Percentiles rank a stretch among this genome's conserved stretches.
phyloP scores from a whole-genome alignment of 2,329 filamentous ascomycete genomes.

The Colletotrichum simmondsii region DNA sequence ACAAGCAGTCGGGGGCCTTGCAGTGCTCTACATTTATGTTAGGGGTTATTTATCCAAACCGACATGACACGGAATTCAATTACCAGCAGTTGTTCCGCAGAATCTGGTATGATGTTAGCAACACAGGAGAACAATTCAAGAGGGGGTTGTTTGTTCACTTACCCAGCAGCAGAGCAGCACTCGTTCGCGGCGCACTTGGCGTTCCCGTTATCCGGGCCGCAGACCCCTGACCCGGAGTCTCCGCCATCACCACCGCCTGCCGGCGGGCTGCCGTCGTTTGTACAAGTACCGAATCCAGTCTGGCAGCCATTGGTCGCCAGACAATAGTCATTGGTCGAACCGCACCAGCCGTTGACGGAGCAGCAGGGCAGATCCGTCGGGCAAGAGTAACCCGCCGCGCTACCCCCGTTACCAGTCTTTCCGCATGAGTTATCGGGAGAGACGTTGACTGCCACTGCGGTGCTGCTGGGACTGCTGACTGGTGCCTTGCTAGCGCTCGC shows the following conservation, averaged over 20 bases:
- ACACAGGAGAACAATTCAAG: neutral
- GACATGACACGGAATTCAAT: neutral
- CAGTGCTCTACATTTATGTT: constrained; percentile 47
- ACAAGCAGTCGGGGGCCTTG: constrained; percentile 64
- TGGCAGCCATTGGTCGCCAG: constrained; percentile 48
- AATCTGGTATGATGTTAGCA: constrained; percentile 5
- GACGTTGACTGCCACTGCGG: neutral
- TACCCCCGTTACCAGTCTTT: constrained; percentile 25
- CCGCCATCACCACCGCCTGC: neutral
- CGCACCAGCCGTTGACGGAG: constrained; percentile 46
- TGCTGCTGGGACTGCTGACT: no score
- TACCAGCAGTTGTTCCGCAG: constrained; percentile 24
- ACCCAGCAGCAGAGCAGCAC: constrained; percentile 43
- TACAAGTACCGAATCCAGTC: constrained; percentile 40
- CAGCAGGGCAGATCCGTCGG: constrained; percentile 38
- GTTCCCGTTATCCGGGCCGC: constrained; percentile 44
- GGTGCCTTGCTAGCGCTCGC: neutral
- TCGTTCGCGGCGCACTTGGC: constrained; percentile 38
- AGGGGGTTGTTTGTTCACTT: neutral
- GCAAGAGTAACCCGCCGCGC: constrained; percentile 13
- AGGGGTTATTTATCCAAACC: neutral
- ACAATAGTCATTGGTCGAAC: constrained; percentile 52
- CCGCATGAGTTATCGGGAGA: constrained; percentile 31
- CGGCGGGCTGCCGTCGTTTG: constrained; percentile 6
- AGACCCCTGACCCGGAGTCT: constrained; percentile 52